These are phyloP conservation scores for Tetrapisispora namnaoensis DNA, from an alignment of 805 yeast species.

Conservation along the genomic window DNA sequence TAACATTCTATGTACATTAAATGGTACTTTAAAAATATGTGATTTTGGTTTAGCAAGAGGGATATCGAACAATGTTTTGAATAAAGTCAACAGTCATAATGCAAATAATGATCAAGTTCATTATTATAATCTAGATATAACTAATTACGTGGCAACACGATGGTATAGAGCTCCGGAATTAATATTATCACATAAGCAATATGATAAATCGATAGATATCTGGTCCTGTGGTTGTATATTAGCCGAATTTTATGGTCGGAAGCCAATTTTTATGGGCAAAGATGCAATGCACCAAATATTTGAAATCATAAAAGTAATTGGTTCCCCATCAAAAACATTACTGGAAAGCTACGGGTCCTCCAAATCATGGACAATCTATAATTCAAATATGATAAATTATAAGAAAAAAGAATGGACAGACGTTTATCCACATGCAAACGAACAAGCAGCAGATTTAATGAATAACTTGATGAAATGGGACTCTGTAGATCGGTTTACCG, in stretches of 20 bases:
- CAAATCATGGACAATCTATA: conserved; percentile 38
- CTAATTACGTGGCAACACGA: conserved; percentile 85
- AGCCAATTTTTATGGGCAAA: conserved; percentile 71
- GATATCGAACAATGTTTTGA: conserved; percentile 29
- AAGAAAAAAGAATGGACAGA: conserved; percentile 38
- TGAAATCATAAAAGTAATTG: conserved; percentile 60
- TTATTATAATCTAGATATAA: conserved; percentile 34
- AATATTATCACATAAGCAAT: conserved; percentile 47
- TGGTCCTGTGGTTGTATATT: conserved; percentile 93
- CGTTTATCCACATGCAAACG: conserved; percentile 55
- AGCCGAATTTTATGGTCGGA: conserved; percentile 73
- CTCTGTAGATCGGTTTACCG: conserved; percentile 42
- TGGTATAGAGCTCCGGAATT: conserved; percentile 96
- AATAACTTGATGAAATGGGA: conserved; percentile 56
- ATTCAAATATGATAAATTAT: conserved; percentile 29
- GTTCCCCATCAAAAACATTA: conserved; percentile 50
- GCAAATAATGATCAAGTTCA: not conserved
- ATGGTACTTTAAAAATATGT: conserved; percentile 75
- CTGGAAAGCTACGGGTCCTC: conserved; percentile 37
- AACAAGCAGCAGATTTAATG: conserved; percentile 43
- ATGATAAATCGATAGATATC: conserved; percentile 68
- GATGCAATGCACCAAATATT: conserved; percentile 61
- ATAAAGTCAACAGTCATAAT: not conserved
- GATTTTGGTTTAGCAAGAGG: conserved; percentile 93
- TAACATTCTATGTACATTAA: conserved; percentile 64